A percentile compares a stretch with the other conserved stretches of the same genome.
Evolutionary conservation across 2,329 filamentous ascomycete species (phyloP).

Genomic region (Sporothrix protearum): DNA sequence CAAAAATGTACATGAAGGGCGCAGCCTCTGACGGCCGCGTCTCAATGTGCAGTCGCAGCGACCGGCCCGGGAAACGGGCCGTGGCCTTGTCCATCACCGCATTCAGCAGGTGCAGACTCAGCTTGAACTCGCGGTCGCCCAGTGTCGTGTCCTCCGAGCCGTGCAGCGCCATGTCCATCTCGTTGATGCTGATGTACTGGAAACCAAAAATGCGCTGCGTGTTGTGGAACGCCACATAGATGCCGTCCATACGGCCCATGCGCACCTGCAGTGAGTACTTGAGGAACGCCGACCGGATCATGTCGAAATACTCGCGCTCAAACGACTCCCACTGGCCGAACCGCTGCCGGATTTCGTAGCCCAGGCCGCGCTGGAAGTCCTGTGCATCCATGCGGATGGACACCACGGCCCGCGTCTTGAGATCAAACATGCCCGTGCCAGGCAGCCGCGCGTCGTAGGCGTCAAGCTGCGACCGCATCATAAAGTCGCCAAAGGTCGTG

Average conservation of each 20-base stretch:
- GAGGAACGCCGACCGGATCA: conserved; percentile 89
- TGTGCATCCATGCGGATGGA: conserved; percentile 82
- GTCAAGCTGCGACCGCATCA: conserved; percentile 94
- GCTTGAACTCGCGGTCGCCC: conserved; percentile 80
- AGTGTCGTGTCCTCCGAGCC: conserved; percentile 62
- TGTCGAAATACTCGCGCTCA: conserved; percentile 93
- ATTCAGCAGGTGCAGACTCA: conserved; percentile 76
- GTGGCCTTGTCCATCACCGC: conserved; percentile 73
- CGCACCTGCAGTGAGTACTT: conserved; percentile 97
- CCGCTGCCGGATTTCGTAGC: conserved; percentile 78
- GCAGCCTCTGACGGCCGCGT: conserved; percentile 54
- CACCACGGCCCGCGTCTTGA: conserved; percentile 91
- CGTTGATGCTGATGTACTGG: conserved; percentile 80
- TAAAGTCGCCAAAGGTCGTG: conserved; percentile 77
- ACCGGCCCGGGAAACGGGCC: conserved; percentile 67
- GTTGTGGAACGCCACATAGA: conserved; percentile 96
- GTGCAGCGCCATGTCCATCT: conserved; percentile 91
- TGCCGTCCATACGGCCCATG: conserved; percentile 97
- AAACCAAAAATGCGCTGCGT: conserved; percentile 94
- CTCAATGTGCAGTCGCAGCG: conserved; percentile 78
- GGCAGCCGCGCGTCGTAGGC: conserved; percentile 82
- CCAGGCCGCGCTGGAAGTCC: conserved; percentile 69
- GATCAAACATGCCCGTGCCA: conserved; percentile 88
- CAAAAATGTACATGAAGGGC: conserved; percentile 84
- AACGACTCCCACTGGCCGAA: conserved; percentile 84